Evolutionary conservation across 768 basidiomycete genomes (phyloP).

Genomic region (Pisolithus microcarpus): DNA sequence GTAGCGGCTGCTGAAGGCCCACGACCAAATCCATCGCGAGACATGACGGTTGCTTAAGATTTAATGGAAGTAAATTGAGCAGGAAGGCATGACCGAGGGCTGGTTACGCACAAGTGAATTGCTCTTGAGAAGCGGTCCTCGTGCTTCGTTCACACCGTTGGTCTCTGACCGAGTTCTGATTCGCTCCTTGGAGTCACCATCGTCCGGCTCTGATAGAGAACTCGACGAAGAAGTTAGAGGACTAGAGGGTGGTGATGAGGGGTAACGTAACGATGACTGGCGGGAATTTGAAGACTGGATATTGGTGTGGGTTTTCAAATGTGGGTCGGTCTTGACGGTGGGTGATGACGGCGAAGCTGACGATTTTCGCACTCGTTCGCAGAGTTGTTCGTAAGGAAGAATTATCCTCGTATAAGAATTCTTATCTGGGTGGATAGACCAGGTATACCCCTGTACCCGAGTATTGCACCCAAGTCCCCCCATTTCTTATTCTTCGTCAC

Average conservation of each 20-base stretch:
- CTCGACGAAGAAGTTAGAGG: conserved; percentile 75
- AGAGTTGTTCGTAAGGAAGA: conserved; percentile 92
- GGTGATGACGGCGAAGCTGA: conserved; percentile 37
- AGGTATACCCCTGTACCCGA: conserved; percentile 78
- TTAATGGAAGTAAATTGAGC: conserved; percentile 2
- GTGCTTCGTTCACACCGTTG: conserved; percentile 45
- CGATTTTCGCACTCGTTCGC: conserved; percentile 64
- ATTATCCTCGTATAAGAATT: conserved; percentile 87
- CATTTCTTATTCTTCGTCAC: conserved; percentile 82
- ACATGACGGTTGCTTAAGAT: conserved; percentile 30
- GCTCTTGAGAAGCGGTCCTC: conserved; percentile 48
- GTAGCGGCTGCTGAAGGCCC: conserved; percentile 16
- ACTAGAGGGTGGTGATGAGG: conserved; percentile 59
- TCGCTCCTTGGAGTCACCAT: conserved; percentile 54
- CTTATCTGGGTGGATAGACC: conserved; percentile 81
- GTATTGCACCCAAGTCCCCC: conserved; percentile 73
- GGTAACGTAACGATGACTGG: conserved; percentile 33
- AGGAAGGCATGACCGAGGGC: conserved; percentile 1
- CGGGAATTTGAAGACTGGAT: conserved; percentile 37
- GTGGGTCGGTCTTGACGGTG: conserved; percentile 38
- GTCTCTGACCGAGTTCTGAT: conserved; percentile 36
- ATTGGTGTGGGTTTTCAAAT: conserved; percentile 49
- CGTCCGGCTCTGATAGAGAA: conserved; percentile 73
- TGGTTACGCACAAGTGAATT: conserved; percentile 30
- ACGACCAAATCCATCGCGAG: conserved; percentile 15